phyloP scores from a whole-genome alignment of 2,329 filamentous ascomycete species.

The Volutella citrinella region DNA sequence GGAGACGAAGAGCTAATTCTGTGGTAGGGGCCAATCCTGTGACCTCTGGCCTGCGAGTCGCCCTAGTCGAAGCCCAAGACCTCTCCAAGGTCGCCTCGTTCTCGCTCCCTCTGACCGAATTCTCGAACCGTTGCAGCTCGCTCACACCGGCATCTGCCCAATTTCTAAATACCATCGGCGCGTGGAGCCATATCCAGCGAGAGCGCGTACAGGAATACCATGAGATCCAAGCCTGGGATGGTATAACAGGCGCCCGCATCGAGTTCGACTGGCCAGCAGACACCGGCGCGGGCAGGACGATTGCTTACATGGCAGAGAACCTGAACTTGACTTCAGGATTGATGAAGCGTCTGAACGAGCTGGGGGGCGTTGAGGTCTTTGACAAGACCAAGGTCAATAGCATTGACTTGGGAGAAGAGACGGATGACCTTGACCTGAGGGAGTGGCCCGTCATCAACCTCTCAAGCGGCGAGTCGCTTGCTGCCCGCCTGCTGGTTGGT shows the following conservation, averaged over 20 bases:
- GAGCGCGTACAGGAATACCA: slow-evolving; percentile 82
- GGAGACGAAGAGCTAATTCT: slow-evolving; percentile 4
- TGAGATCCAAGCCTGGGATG: slow-evolving; percentile 99
- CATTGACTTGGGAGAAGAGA: slow-evolving; percentile 72
- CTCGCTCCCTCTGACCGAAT: slow-evolving; percentile 64
- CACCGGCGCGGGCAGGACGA: slow-evolving; percentile 54
- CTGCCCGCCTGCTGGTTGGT: slow-evolving; percentile 82
- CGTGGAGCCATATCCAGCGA: slow-evolving; percentile 73
- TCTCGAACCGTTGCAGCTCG: slow-evolving; percentile 94
- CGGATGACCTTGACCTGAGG: slow-evolving; percentile 69
- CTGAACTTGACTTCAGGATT: slow-evolving; percentile 80
- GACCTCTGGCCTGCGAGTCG: slow-evolving; percentile 76
- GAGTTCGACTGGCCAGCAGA: slow-evolving; percentile 73
- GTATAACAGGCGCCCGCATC: slow-evolving; percentile 80
- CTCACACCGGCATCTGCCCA: slow-evolving; percentile 84
- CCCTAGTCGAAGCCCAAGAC: slow-evolving; percentile 87
- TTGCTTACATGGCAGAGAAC: slow-evolving; percentile 98
- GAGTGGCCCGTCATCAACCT: slow-evolving; percentile 85
- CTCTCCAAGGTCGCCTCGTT: slow-evolving; percentile 66
- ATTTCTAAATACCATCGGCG: slow-evolving; percentile 80
- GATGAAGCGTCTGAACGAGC: slow-evolving; percentile 65
- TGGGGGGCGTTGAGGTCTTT: slow-evolving; percentile 68
- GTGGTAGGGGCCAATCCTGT: slow-evolving; percentile 66
- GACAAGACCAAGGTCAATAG: slow-evolving; percentile 74
- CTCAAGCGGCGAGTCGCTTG: slow-evolving; percentile 63